Conservation (phyloP, 202 grass and related monocot genomes). For the Panicum hallii region DNA sequence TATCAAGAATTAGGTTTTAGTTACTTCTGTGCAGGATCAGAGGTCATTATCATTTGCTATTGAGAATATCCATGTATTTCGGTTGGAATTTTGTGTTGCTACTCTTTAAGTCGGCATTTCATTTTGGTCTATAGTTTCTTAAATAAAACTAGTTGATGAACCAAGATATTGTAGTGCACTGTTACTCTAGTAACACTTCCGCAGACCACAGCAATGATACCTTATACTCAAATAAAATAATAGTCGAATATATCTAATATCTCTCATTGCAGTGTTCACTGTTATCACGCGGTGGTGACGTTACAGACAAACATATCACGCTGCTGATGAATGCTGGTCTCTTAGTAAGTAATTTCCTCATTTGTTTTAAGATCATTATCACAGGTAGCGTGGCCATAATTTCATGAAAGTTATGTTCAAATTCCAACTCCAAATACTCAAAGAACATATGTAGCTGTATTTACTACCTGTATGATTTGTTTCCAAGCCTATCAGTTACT, state of each 20-base stretch:
- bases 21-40: constrained; percentile 18
- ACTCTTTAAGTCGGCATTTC: constrained; percentile 4
- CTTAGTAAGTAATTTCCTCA: constrained; percentile 64
- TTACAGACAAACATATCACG: constrained; percentile 76
- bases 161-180: not conserved
- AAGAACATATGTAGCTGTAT: not conserved
- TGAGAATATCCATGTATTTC: not conserved
- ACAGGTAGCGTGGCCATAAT: not conserved
- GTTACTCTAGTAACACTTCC: too few relatives aligned
- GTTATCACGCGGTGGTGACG: constrained; percentile 70
- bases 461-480: not conserved
- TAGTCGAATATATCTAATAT: constrained; percentile 31
- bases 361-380: not conserved
- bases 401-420: constrained; percentile 24
- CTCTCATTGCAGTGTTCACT: constrained; percentile 65
- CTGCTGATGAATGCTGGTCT: constrained; percentile 82
- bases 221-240: not conserved
- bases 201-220: not conserved
- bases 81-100: not conserved
- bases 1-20: not conserved
- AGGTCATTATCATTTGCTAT: not conserved
- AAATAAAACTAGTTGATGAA: not conserved
- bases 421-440: not conserved
- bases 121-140: constrained; percentile 17
- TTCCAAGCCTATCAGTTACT: not conserved